phyloP scores from a whole-genome alignment of 352 stramenopile species.

The Thraustotheca clavata region DNA sequence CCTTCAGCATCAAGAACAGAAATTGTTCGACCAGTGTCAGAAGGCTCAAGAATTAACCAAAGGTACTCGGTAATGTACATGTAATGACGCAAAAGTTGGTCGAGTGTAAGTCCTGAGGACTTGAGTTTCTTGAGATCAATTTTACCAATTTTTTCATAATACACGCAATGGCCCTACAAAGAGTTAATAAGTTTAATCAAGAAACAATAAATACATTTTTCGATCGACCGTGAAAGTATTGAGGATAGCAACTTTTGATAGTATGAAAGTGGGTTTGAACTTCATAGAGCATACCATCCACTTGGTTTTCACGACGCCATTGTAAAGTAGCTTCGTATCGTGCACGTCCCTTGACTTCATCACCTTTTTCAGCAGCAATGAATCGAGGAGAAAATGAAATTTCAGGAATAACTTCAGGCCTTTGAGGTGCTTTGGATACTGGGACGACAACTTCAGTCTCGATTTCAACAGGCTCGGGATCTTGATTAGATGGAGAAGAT shows the following conservation, averaged over 20 bases:
- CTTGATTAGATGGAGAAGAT: not conserved
- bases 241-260: conserved; percentile 90
- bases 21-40: conserved; percentile 58
- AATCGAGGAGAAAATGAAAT: conserved; percentile 73
- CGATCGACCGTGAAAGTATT: conserved; percentile 84
- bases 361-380: conserved; percentile 75
- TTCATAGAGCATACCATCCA: conserved; percentile 81
- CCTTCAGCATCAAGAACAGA: conserved; percentile 79
- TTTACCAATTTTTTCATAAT: conserved; percentile 80
- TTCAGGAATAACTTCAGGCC: not conserved
- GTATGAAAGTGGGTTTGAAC: conserved; percentile 71
- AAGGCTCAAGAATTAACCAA: conserved; percentile 74
- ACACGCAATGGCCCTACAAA: conserved; percentile 33
- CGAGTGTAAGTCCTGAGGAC: conserved; percentile 77
- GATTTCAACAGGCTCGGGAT: not conserved
- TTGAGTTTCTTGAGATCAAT: conserved; percentile 82
- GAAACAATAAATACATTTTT: conserved; percentile 29
- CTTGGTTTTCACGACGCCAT: conserved; percentile 78
- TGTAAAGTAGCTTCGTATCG: conserved; percentile 70
- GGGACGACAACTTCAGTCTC: not conserved
- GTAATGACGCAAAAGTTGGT: conserved; percentile 84
- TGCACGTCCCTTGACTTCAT: conserved; percentile 66
- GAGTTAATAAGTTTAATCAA: not conserved
- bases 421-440: not conserved
- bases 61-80: conserved; percentile 91